A percentile compares a stretch with the other conserved stretches of the same genome.
Conservation (phyloP, 331 rosid species). For the Malus hybrid region DNA sequence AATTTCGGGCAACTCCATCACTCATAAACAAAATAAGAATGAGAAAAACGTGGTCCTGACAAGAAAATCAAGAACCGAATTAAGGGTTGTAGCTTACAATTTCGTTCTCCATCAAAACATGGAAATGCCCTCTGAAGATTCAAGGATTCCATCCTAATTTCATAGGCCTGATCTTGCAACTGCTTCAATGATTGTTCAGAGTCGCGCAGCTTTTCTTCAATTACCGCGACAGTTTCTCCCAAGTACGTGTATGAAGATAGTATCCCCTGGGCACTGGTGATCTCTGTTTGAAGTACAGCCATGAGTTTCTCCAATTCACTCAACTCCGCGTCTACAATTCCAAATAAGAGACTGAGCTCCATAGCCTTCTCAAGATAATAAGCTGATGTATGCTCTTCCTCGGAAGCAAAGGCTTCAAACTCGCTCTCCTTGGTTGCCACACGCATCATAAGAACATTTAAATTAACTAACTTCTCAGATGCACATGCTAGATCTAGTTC, state of each 20-base stretch:
- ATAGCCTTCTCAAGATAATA: slow-evolving; percentile 42
- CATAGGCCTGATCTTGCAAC: slow-evolving; percentile 60
- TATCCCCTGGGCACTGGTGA: slow-evolving; percentile 28
- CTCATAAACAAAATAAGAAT: background rate
- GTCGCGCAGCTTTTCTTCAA: slow-evolving; percentile 44
- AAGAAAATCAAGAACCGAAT: background rate
- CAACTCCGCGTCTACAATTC: slow-evolving; percentile 66
- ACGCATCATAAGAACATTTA: slow-evolving; percentile 59
- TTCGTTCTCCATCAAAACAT: slow-evolving; percentile 29
- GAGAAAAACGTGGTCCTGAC: background rate
- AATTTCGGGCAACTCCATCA: background rate
- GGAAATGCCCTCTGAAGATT: slow-evolving; percentile 44
- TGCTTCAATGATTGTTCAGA: slow-evolving; percentile 44
- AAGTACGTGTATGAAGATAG: slow-evolving; percentile 27
- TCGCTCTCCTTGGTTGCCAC: slow-evolving; percentile 60
- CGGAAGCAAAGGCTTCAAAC: slow-evolving; percentile 43
- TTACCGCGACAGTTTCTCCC: slow-evolving; percentile 27
- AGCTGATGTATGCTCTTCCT: slow-evolving; percentile 24
- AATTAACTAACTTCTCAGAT: slow-evolving; percentile 69
- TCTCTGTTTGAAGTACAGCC: slow-evolving; percentile 39
- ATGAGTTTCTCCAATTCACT: slow-evolving; percentile 47
- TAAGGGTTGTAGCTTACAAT: slow-evolving; percentile 34
- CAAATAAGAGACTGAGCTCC: slow-evolving; percentile 63
- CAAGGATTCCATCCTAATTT: slow-evolving; percentile 51
- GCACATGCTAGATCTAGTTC: slow-evolving; percentile 50